Conservation (phyloP, 2,329 filamentous ascomycete species). For the Metarhizium album region DNA sequence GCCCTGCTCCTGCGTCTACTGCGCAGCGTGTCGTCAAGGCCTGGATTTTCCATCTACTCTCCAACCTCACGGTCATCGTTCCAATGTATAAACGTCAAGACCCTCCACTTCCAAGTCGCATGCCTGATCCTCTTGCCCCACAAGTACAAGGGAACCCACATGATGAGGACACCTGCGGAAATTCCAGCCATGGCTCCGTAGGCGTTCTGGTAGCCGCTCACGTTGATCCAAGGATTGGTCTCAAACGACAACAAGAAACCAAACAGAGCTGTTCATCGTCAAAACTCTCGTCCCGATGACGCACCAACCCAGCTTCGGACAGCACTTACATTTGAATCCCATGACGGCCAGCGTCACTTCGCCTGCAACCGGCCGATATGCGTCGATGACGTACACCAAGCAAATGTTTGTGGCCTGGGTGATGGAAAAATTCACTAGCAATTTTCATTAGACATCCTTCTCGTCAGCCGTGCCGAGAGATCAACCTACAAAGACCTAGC, state of each 20-base stretch:
- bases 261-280: slow-evolving; percentile 31
- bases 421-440: slow-evolving; percentile 42
- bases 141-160: slow-evolving; percentile 40
- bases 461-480: neutral
- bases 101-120: slow-evolving; percentile 35
- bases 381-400: slow-evolving; percentile 47
- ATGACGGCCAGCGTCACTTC: slow-evolving; percentile 43
- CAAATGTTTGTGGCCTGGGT: slow-evolving; percentile 44
- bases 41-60: slow-evolving; percentile 25
- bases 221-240: slow-evolving; percentile 45
- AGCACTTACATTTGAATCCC: slow-evolving; percentile 40
- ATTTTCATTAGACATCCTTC: neutral
- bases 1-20: too few species aligned
- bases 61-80: slow-evolving; percentile 42
- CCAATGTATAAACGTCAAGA: slow-evolving; percentile 38
- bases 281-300: neutral
- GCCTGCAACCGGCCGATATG: slow-evolving; percentile 45
- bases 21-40: neutral
- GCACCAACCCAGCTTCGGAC: neutral
- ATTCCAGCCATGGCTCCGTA: slow-evolving; percentile 50
- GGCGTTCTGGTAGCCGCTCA: slow-evolving; percentile 37
- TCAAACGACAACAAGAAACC: slow-evolving; percentile 50
- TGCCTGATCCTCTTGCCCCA: slow-evolving; percentile 39
- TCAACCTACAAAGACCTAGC: slow-evolving; percentile 36
- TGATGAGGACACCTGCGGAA: slow-evolving; percentile 31